phyloP scores from a whole-genome alignment of 495 filamentous ascomycete genomes.

The Hypoxylon lienhwacheense region DNA sequence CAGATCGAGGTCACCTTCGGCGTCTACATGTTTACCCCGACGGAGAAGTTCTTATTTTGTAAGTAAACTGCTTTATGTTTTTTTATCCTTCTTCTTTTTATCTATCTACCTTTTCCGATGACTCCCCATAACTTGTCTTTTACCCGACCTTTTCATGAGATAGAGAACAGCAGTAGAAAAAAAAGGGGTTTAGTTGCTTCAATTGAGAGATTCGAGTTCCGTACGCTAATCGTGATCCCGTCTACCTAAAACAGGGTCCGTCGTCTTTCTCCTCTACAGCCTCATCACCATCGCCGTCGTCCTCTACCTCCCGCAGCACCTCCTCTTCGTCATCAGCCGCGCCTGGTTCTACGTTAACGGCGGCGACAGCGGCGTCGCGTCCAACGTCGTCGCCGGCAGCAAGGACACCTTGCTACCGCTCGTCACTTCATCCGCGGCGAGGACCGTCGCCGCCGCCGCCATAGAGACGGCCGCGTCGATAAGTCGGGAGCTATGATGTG shows the following conservation, averaged over 20 bases:
- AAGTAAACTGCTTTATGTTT: constrained; percentile 13
- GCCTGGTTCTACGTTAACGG: constrained; percentile 94
- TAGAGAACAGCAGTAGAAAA: no score
- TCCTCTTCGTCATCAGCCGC: constrained; percentile 73
- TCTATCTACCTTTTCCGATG: neutral
- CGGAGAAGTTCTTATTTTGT: constrained; percentile 55
- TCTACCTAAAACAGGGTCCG: constrained; percentile 71
- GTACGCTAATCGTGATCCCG: constrained; percentile 3
- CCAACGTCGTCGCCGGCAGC: constrained; percentile 38
- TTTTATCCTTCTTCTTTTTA: neutral
- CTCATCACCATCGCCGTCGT: constrained; percentile 83
- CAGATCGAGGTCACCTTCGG: constrained; percentile 55
- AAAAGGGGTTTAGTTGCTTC: no score
- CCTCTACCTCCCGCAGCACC: constrained; percentile 90
- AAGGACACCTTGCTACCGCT: constrained; percentile 40
- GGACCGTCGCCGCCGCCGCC: constrained; percentile 32
- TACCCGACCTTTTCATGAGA: no score
- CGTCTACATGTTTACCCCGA: constrained; percentile 54
- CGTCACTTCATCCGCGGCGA: constrained; percentile 35
- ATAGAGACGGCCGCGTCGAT: constrained; percentile 39
- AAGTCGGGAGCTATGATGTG: constrained; percentile 46
- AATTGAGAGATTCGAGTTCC: neutral
- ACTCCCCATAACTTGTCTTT: neutral
- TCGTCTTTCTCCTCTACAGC: constrained; percentile 82
- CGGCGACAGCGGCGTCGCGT: constrained; percentile 57